Conservation (phyloP, 352 stramenopile species). For the Paralagenidium karlingii region DNA sequence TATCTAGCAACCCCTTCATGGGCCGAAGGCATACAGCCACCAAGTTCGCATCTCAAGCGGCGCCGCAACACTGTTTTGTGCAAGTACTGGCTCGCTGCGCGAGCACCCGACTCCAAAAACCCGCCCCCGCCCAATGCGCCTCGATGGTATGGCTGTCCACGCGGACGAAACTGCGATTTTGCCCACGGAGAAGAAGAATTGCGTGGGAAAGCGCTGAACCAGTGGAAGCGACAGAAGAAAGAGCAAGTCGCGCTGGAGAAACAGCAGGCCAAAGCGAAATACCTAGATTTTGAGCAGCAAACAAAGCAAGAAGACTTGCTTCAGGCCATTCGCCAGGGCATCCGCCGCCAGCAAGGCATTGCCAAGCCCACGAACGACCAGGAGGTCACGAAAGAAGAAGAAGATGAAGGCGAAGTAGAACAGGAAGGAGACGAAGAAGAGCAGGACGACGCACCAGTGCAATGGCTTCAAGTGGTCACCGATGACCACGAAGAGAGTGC, state of each 20-base stretch:
- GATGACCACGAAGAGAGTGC: too few species aligned
- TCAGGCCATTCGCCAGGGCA: slow-evolving; percentile 52
- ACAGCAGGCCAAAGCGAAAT: slow-evolving; percentile 47
- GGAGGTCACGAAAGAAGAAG: not conserved
- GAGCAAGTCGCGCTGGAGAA: slow-evolving; percentile 34
- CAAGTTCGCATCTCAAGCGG: slow-evolving; percentile 81
- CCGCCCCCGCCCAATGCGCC: slow-evolving; percentile 29
- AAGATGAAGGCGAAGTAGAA: slow-evolving; percentile 1
- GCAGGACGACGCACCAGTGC: slow-evolving; percentile 11
- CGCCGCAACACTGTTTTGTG: slow-evolving; percentile 71
- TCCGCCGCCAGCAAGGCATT: slow-evolving; percentile 9
- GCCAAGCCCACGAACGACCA: not conserved
- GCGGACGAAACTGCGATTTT: slow-evolving; percentile 71
- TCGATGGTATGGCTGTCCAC: slow-evolving; percentile 71
- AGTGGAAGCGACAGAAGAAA: slow-evolving; percentile 62
- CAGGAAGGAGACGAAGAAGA: slow-evolving; percentile 1
- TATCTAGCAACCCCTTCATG: slow-evolving; percentile 73
- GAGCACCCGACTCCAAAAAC: slow-evolving; percentile 17
- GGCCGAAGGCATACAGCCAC: slow-evolving; percentile 66
- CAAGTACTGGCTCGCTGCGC: slow-evolving; percentile 52
- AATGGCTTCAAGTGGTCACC: slow-evolving; percentile 30
- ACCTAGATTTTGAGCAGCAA: slow-evolving; percentile 62
- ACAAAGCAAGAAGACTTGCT: slow-evolving; percentile 37
- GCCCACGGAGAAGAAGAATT: slow-evolving; percentile 73
- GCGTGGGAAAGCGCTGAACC: slow-evolving; percentile 39